Evolutionary conservation across 2,329 filamentous ascomycete species (phyloP).

Genomic region (Septoria linicola): DNA sequence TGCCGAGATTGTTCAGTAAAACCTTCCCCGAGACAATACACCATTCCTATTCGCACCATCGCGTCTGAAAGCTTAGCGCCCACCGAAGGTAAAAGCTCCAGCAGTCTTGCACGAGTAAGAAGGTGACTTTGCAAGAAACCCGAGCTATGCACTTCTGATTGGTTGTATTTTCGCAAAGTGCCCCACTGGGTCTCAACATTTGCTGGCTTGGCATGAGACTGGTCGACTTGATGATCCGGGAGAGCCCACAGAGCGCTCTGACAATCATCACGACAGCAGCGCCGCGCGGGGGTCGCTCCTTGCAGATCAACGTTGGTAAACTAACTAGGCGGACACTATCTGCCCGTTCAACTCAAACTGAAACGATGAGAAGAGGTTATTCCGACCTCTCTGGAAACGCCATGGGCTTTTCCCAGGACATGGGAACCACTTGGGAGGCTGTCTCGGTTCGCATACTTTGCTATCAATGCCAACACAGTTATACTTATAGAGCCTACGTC

Average conservation of each 20-base stretch:
- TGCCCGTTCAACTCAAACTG: constrained; percentile 4
- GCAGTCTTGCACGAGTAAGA: constrained; percentile 17
- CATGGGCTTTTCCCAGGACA: too few relatives aligned
- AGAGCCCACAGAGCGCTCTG: not conserved
- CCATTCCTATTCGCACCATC: constrained; percentile 17
- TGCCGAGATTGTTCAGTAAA: too few relatives aligned
- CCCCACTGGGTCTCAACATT: constrained; percentile 8
- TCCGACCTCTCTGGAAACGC: not conserved
- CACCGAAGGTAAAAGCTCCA: constrained; percentile 9
- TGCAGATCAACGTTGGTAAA: constrained; percentile 4
- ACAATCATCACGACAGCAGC: not conserved
- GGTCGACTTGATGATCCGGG: constrained; percentile 3
- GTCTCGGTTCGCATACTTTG: constrained; percentile 7
- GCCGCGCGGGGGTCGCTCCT: constrained; percentile 4
- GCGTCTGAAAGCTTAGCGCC: constrained; percentile 21
- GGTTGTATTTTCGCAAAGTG: constrained; percentile 7
- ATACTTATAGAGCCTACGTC: not conserved
- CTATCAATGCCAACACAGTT: not conserved
- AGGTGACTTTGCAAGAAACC: constrained; percentile 12
- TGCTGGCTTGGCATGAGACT: not conserved
- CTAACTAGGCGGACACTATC: not conserved
- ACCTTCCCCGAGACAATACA: constrained; percentile 19
- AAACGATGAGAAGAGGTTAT: constrained; percentile 9
- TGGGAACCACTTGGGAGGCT: not conserved
- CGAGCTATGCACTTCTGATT: constrained; percentile 8